phyloP scores from a whole-genome alignment of 2,329 filamentous ascomycete species.

The Scedosporium aurantiacum region DNA sequence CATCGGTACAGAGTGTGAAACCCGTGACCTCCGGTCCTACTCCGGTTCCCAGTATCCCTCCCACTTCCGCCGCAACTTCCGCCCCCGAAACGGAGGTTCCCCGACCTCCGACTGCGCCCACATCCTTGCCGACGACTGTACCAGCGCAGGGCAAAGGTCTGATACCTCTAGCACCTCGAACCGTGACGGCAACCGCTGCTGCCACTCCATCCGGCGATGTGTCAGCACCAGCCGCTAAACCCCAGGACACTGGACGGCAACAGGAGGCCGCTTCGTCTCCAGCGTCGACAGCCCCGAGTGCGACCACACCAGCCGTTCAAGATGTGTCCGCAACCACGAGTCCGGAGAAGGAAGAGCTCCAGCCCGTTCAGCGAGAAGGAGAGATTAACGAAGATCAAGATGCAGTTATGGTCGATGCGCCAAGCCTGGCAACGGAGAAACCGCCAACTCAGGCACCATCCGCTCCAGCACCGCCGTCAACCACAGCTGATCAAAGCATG shows the following conservation, averaged over 20 bases:
- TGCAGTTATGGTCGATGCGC: background rate
- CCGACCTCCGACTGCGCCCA: background rate
- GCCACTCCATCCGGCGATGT: background rate
- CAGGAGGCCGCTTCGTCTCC: slow-evolving; percentile 42
- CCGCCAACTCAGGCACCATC: background rate
- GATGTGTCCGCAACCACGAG: slow-evolving; percentile 64
- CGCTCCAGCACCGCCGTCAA: background rate
- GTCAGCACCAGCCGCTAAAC: background rate
- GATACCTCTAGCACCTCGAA: background rate
- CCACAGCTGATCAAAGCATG: background rate
- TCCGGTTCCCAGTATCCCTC: background rate
- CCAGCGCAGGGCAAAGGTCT: background rate
- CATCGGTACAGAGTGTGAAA: background rate
- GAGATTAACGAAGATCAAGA: slow-evolving; percentile 5
- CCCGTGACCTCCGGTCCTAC: background rate
- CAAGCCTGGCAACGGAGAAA: background rate
- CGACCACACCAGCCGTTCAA: slow-evolving; percentile 58
- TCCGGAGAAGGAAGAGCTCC: slow-evolving; percentile 50
- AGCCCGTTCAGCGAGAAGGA: slow-evolving; percentile 4
- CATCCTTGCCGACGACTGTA: background rate
- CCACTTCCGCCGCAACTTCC: no score
- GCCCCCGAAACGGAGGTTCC: background rate
- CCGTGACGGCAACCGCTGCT: background rate
- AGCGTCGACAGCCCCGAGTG: slow-evolving; percentile 60
- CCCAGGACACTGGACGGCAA: slow-evolving; percentile 14